phyloP scores from a whole-genome alignment of 2,329 filamentous ascomycete genomes.

The Keithomyces neogunnii region DNA sequence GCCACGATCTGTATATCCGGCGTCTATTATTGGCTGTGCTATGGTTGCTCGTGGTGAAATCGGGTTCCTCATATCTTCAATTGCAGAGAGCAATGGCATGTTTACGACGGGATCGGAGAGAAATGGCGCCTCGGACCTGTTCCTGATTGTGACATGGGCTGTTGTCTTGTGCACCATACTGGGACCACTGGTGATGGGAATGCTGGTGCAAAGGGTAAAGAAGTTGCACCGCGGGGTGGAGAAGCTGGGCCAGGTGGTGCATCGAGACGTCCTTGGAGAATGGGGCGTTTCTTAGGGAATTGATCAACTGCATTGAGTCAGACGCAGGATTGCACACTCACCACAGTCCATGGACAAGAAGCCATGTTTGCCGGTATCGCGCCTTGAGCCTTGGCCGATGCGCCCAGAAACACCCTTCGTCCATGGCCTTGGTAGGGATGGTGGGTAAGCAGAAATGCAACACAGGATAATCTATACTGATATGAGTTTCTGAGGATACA shows the following conservation, averaged over 20 bases:
- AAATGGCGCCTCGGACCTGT: constrained; percentile 30
- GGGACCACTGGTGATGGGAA: constrained; percentile 39
- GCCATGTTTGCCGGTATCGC: too few relatives aligned
- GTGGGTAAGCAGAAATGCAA: too few relatives aligned
- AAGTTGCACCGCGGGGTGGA: constrained; percentile 10
- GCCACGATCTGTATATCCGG: constrained; percentile 57
- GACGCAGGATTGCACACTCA: too few relatives aligned
- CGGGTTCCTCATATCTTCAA: constrained; percentile 64
- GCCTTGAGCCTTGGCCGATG: too few relatives aligned
- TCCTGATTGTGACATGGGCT: constrained; percentile 47
- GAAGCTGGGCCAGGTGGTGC: constrained; percentile 2
- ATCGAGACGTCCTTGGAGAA: constrained; percentile 1
- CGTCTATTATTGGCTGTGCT: constrained; percentile 52
- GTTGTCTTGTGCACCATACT: constrained; percentile 46
- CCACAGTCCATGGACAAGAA: too few relatives aligned
- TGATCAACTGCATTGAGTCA: constrained; percentile 50
- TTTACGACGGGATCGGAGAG: constrained; percentile 18
- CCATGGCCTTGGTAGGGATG: too few relatives aligned
- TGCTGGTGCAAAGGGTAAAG: constrained; percentile 35
- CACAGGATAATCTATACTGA: too few relatives aligned
- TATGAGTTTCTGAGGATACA: too few relatives aligned
- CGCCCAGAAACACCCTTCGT: too few relatives aligned
- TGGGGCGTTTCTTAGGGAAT: constrained; percentile 23
- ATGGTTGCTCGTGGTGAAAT: constrained; percentile 79
- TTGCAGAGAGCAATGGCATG: constrained; percentile 48